These are phyloP conservation scores for Favolaschia claudopus DNA, from an alignment of 768 basidiomycete species.

Conservation along the genomic window DNA sequence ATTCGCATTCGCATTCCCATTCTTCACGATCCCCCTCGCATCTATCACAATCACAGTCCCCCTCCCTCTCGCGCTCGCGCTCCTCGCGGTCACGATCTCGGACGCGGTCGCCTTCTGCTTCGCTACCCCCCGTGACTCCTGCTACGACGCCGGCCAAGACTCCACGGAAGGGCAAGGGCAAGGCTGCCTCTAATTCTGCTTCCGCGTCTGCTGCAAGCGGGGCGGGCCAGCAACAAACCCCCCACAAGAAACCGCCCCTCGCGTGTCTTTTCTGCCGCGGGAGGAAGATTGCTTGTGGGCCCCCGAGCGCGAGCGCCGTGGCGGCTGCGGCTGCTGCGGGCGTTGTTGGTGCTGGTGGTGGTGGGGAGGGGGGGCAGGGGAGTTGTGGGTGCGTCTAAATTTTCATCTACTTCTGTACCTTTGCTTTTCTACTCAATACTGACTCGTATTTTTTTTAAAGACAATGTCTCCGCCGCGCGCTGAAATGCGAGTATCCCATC, in stretches of 20 bases:
- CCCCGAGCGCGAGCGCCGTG: conserved; percentile 39
- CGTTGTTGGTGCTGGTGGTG: conserved; percentile 49
- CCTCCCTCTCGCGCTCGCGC: no score
- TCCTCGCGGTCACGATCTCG: no score
- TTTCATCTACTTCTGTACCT: not conserved
- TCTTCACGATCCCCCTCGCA: no score
- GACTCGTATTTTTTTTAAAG: conserved; percentile 44
- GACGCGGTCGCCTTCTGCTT: no score
- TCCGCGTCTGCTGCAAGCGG: not conserved
- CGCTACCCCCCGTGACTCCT: no score
- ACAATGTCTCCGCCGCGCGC: conserved; percentile 75
- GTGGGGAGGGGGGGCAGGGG: conserved; percentile 60
- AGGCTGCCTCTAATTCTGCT: not conserved
- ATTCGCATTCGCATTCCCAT: no score
- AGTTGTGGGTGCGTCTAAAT: no score
- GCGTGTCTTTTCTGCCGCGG: conserved; percentile 74
- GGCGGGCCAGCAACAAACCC: not conserved
- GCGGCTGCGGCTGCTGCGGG: not conserved
- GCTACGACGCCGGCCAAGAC: no score
- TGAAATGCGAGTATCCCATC: conserved; percentile 74
- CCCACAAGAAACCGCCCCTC: conserved; percentile 61
- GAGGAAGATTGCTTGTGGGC: conserved; percentile 74
- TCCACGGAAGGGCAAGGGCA: not conserved
- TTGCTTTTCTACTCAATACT: not conserved
- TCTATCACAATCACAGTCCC: no score